Base-by-base conservation (phyloP, 1,139 yeast species). In the Magnusiomyces tetraspermus region DNA sequence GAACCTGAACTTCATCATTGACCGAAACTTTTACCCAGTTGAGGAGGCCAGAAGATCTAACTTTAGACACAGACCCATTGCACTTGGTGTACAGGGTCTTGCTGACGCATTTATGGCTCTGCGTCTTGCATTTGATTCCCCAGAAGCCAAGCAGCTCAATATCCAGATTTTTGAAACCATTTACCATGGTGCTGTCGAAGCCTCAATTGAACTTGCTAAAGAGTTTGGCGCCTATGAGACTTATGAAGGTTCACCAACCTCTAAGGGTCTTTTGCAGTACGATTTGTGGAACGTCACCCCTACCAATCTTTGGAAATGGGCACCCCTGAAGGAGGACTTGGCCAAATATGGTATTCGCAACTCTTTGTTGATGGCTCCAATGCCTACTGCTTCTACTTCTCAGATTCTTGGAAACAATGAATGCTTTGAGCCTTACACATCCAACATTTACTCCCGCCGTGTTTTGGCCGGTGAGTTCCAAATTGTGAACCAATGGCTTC, bases 361-460 rank as follows among this genome's bases (percentile, higher is more conserved):
- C 72, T 84, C 92, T 13, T 70, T 85, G 57, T 70, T 85, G 52
- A 83, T 84, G 45, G 94, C 87, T 0, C 89, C 90, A 47, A 85
- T 85, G 94, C 94, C 94, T 28, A 85, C 94, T n/a, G 92, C 92
- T 1, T 83, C 90, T 0, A 85, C 94, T 1, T 84, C 92, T 6
- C 90, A 84, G 67, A 84, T 85, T 54, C 71, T 85, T 57, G 94
- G 92, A 33, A 82, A 77, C 72, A 84, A 80, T 61, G 92, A 85
- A 67, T 83, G 90, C 63, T 83, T 85, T 66, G 94, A 85, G 65
- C 92, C 94, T 23, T 78, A 79, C 64, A 83, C 92, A 5, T 83
- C 90, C n/a, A 85, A 85, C 67, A 79, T 84, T 60, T 84, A 82
- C 68, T 75, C 83, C 22, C 77, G 92, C 63, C 76, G 92, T 65